Conservation (phyloP, 225 moss, liverwort and hornwort genomes). For the Polytrichum formosum region DNA sequence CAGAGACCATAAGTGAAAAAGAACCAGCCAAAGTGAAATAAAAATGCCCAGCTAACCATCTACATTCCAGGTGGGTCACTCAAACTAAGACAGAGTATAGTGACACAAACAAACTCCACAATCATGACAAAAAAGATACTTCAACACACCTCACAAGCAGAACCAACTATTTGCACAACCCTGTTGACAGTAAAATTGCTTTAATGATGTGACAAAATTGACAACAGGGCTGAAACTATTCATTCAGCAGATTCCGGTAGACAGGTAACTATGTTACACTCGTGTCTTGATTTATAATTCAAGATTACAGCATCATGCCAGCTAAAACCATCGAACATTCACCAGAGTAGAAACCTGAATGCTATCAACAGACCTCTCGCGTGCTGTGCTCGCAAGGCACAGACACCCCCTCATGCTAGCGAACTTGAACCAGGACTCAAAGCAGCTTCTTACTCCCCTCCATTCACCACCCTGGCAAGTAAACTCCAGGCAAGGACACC, state of each 20-base stretch:
- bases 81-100: too few species aligned
- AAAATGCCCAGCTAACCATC: too few species aligned
- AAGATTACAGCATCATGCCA: slow-evolving; percentile 14
- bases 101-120: too few species aligned
- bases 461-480: slow-evolving; percentile 29
- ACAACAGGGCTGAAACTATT: slow-evolving; percentile 4
- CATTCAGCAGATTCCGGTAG: slow-evolving; percentile 12
- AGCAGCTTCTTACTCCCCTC: slow-evolving; percentile 34
- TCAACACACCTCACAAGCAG: too few species aligned
- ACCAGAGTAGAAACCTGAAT: slow-evolving; percentile 7
- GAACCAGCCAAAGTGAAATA: too few species aligned
- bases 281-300: slow-evolving; percentile 27
- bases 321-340: slow-evolving; percentile 10
- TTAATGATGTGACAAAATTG: slow-evolving; percentile 7
- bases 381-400: slow-evolving; percentile 35
- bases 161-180: too few species aligned
- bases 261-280: slow-evolving; percentile 48
- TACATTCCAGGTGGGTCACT: too few species aligned
- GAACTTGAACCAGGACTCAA: slow-evolving; percentile 27
- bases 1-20: too few species aligned
- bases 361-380: slow-evolving; percentile 12
- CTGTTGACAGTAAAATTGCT: background rate
- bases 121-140: too few species aligned
- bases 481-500: slow-evolving; percentile 32
- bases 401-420: slow-evolving; percentile 28